Base-by-base conservation (phyloP, 1,284 basidiomycete species). In the Coriolopsis trogii region DNA sequence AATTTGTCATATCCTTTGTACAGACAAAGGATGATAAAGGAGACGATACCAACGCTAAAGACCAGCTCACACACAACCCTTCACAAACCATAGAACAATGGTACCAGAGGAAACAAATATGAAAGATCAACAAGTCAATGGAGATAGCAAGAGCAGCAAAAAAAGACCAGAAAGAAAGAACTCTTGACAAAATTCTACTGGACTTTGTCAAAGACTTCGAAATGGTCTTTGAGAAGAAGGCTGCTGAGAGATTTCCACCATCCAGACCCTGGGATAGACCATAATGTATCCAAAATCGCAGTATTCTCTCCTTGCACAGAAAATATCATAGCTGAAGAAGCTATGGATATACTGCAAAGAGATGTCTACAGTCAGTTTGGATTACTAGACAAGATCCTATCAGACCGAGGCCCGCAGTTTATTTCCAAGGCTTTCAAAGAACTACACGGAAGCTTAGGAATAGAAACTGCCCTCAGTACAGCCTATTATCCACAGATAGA, bases 341-440 rank as follows among this genome's bases (percentile, higher is more conserved):
- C n/a, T n/a, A n/a, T n/a, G n/a, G n/a, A n/a, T n/a, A n/a, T n/a
- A n/a, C n/a, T n/a, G n/a, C n/a, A n/a, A n/a, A n/a, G n/a, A n/a
- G n/a, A n/a, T n/a, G n/a, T n/a, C n/a, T n/a, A n/a, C n/a, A n/a
- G n/a, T n/a, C n/a, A n/a, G n/a, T n/a, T n/a, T n/a, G n/a, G n/a
- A n/a, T n/a, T 34, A 15, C 31, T 16, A 12, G 10, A 16, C 8
- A 1, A 66, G 7, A 60, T 73, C 9, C 66, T 73, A 13, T 68
- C 63, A 13, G 72, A 73, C 33, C 0, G 64, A 28, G 76, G 74
- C 0, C 55, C 65, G 0, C 66, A 70, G 41, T 78, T 77, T 41
- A 48, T 65, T 0, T 12, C 25, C 63, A 47, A 62, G 9, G 68
- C 74, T 28, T 72, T 68, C 49, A 21, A 46, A n/a, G 64, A 64